These are phyloP conservation scores for Sarocladium oryzae DNA, from an alignment of 2,329 filamentous ascomycete genomes.

Conservation along the genomic window DNA sequence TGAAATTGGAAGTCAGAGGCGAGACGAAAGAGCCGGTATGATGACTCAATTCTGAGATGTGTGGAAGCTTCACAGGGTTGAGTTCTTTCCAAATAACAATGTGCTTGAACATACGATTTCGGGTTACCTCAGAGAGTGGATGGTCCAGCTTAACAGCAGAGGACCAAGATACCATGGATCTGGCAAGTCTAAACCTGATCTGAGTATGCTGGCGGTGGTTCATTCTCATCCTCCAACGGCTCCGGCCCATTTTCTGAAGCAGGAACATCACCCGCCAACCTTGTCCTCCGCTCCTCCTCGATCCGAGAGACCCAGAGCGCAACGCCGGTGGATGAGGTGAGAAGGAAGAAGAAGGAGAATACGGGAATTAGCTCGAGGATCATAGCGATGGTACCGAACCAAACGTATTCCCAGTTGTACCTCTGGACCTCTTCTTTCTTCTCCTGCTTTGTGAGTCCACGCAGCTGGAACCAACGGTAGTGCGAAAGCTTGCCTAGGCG, in stretches of 20 bases:
- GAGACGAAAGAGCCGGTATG: no score
- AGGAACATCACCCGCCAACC: constrained; percentile 4
- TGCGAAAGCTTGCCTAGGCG: constrained; percentile 83
- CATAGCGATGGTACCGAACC: constrained; percentile 86
- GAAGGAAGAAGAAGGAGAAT: constrained; percentile 86
- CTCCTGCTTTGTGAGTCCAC: constrained; percentile 67
- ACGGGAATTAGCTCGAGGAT: constrained; percentile 81
- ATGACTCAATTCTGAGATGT: no score
- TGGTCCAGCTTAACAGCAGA: no score
- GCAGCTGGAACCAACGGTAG: constrained; percentile 81
- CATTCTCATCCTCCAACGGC: constrained; percentile 13
- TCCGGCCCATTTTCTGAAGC: background rate
- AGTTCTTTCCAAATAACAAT: no score
- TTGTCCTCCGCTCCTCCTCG: constrained; percentile 48
- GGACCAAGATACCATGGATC: background rate
- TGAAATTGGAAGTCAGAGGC: background rate
- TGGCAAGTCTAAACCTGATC: constrained; percentile 6
- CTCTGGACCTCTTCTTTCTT: constrained; percentile 61
- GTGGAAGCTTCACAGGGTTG: no score
- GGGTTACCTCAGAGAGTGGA: no score
- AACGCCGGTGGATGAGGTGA: constrained; percentile 79
- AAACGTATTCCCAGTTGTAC: constrained; percentile 76
- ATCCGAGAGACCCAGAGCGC: constrained; percentile 80
- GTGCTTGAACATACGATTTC: no score
- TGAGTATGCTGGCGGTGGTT: constrained; percentile 22